Evolutionary conservation across 768 basidiomycete species (phyloP).

Genomic region (Serendipita vermifera): DNA sequence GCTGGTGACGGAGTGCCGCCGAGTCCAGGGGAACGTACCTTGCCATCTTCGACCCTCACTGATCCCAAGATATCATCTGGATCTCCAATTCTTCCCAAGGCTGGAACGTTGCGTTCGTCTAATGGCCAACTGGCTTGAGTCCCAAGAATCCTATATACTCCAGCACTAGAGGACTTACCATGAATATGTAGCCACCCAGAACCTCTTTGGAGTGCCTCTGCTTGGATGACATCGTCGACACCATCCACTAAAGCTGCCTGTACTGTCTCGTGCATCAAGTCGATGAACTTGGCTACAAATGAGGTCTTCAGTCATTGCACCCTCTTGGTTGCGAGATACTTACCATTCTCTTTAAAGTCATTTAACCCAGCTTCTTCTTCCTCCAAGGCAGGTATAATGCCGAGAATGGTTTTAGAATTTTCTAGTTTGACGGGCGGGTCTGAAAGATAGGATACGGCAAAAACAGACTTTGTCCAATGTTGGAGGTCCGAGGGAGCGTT

Average conservation of each 20-base stretch:
- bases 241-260: constrained; percentile 40
- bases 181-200: constrained; percentile 85
- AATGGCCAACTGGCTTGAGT: neutral
- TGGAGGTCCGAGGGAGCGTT: neutral
- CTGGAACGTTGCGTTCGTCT: constrained; percentile 67
- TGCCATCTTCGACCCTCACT: constrained; percentile 56
- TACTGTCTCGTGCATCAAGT: constrained; percentile 48
- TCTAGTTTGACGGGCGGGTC: constrained; percentile 31
- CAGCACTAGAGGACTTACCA: constrained; percentile 30
- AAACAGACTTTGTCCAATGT: constrained; percentile 30
- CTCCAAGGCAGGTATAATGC: constrained; percentile 50
- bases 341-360: constrained; percentile 64
- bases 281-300: constrained; percentile 42
- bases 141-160: too few species aligned
- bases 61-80: constrained; percentile 74
- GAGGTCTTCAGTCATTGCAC: neutral
- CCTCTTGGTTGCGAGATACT: constrained; percentile 22
- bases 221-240: constrained; percentile 51
- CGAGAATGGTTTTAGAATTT: constrained; percentile 41
- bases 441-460: constrained; percentile 52
- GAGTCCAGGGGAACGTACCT: constrained; percentile 31
- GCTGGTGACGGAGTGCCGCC: too few species aligned
- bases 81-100: constrained; percentile 50
- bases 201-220: constrained; percentile 49
- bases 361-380: constrained; percentile 41